These are phyloP conservation scores for Cercophora newfieldiana DNA, from an alignment of 495 filamentous ascomycete species.

Conservation along the genomic window DNA sequence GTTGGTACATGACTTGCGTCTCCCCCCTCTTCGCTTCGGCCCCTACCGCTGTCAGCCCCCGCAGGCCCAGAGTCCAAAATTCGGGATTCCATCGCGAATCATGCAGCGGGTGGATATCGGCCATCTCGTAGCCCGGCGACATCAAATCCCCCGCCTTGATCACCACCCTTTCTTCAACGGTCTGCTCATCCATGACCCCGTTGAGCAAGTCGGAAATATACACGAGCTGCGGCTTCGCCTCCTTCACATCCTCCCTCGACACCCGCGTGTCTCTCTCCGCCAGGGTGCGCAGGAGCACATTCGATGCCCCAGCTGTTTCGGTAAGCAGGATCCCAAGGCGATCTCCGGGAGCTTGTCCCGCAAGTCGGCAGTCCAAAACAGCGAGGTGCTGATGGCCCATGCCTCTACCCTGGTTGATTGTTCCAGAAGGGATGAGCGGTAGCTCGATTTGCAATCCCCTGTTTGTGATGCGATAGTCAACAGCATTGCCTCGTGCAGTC, in stretches of 20 bases:
- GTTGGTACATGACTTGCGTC: background rate
- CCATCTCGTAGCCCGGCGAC: background rate
- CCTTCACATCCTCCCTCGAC: background rate
- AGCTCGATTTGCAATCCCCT: background rate
- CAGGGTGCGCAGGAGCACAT: background rate
- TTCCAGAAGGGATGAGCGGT: background rate
- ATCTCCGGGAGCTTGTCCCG: background rate
- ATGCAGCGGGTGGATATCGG: background rate
- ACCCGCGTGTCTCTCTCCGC: background rate
- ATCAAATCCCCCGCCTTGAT: background rate
- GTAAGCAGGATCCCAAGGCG: background rate
- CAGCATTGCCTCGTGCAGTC: background rate
- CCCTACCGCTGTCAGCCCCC: background rate
- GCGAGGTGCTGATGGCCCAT: background rate
- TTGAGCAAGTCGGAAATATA: background rate
- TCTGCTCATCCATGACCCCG: background rate
- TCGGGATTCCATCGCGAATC: background rate
- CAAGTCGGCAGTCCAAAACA: background rate
- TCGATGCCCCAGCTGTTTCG: background rate
- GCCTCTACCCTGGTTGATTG: background rate
- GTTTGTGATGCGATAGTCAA: background rate
- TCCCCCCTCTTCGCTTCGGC: background rate
- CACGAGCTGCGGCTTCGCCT: background rate
- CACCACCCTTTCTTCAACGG: background rate
- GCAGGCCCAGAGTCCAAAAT: background rate